Evolutionary conservation across 2,329 filamentous ascomycete species (phyloP), one percentile per base, ranked within the genome.

Genomic region (Tolypocladium ovalisporum): DNA sequence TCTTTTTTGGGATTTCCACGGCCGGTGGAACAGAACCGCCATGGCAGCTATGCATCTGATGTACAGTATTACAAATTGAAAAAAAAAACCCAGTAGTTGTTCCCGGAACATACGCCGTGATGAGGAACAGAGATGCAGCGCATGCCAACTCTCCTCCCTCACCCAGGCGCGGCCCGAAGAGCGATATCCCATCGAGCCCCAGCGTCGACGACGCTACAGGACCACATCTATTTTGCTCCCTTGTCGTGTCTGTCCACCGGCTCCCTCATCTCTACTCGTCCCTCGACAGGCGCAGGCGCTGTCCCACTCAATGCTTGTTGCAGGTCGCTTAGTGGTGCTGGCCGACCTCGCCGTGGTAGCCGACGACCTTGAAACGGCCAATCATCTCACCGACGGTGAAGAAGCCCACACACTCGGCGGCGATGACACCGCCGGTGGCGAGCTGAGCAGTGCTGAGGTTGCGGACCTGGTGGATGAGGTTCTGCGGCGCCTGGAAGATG

Each of bases 341-440:
- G 65, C 80, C 80, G 62, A 73, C 70, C 71, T 89, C 84, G 70
- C 89, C 88, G 75, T 82, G 83, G 82, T 99, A 99, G 63, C 94
- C 94, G 66, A 99, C 81, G 66, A 99, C 75, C 88, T 99, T 97
- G 79, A 94, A 85, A 70, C 92, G 84, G 68, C 94, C 94, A 68
- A 99, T 86, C 75, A 99, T 97, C 82, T 97, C 92, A 63, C 94
- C 94, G 57, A 97, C 84, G 61, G 92, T 95, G 83, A 97, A 99
- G 84, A 99, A 99, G 61, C 94, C 94, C 64, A 99, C 76, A 54
- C 90, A 82, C 78, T 99, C 93, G 57, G 92, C 92, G 53, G 81
- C 76, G 61, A 97, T 78, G 59, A 99, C 88, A 66, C 88, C 89
- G 60, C 82, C 87, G 56, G 87, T 76, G 57, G 82, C 81, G 65